Percentiles rank a stretch among this genome's conserved stretches.
Evolutionary conservation across 2,329 filamentous ascomycete genomes (phyloP).

Genomic region (Trichophyton simii): DNA sequence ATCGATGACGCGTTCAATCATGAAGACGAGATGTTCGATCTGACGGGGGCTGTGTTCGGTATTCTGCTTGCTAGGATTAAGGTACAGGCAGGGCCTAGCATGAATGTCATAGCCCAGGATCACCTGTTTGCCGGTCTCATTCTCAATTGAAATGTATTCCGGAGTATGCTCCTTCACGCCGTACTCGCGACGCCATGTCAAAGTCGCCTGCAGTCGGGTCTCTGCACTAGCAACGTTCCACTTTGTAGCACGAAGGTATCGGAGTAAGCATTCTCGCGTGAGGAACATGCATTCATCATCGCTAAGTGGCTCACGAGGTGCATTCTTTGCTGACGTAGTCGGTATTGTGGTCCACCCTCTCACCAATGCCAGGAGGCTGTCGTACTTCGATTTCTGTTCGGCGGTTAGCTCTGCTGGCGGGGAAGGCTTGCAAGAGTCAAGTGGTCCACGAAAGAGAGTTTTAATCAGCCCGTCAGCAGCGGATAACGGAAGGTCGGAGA

Average conservation of each 20-base stretch:
- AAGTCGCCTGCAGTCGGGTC: constrained; percentile 65
- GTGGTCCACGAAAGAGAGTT: constrained; percentile 48
- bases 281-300: constrained; percentile 81
- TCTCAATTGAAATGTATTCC: constrained; percentile 84
- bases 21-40: constrained; percentile 87
- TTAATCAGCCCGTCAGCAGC: constrained; percentile 33
- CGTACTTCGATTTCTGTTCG: constrained; percentile 75
- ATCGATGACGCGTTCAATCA: constrained; percentile 83
- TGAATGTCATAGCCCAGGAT: constrained; percentile 77
- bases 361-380: constrained; percentile 57
- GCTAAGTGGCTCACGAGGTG: constrained; percentile 51
- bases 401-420: constrained; percentile 50
- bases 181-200: constrained; percentile 85
- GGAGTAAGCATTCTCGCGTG: constrained; percentile 78
- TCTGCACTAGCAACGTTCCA: constrained; percentile 67
- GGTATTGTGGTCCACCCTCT: constrained; percentile 60
- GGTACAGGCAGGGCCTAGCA: constrained; percentile 77
- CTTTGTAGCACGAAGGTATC: constrained; percentile 87
- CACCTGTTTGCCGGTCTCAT: constrained; percentile 92
- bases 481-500: constrained; percentile 24
- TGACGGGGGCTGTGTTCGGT: constrained; percentile 76
- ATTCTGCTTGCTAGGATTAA: constrained; percentile 84
- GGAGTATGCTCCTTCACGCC: constrained; percentile 60
- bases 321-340: constrained; percentile 47
- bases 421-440: constrained; percentile 45